Evolutionary conservation across 257 asterid species (phyloP).

Genomic region (Ilex asprella): DNA sequence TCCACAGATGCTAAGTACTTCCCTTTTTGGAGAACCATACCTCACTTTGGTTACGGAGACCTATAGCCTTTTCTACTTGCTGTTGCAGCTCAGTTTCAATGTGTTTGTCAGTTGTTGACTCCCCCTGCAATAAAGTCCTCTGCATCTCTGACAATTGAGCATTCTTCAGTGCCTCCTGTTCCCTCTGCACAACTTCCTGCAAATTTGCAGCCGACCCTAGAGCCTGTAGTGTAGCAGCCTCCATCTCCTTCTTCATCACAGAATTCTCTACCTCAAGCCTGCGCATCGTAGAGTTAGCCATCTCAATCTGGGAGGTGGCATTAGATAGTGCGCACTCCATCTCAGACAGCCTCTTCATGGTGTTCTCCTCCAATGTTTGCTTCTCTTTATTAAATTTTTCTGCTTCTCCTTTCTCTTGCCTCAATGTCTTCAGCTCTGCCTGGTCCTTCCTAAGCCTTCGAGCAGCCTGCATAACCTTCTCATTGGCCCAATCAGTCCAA

Average conservation of each 20-base stretch:
- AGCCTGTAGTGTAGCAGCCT: slow-evolving; percentile 34
- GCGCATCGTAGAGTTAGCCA: slow-evolving; percentile 26
- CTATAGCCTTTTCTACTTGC: slow-evolving; percentile 37
- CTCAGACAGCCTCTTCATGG: slow-evolving; percentile 50
- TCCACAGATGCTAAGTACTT: not conserved
- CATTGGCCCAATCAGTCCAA: slow-evolving; percentile 68
- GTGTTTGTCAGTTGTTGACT: slow-evolving; percentile 27
- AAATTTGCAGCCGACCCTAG: slow-evolving; percentile 19
- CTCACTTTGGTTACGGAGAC: slow-evolving; percentile 47
- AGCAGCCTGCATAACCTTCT: slow-evolving; percentile 74
- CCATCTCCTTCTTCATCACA: slow-evolving; percentile 32
- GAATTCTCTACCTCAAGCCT: slow-evolving; percentile 44
- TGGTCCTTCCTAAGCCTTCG: slow-evolving; percentile 51
- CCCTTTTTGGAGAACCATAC: slow-evolving; percentile 26
- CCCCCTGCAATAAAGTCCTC: slow-evolving; percentile 37
- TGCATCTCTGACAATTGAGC: slow-evolving; percentile 33
- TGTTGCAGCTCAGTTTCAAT: slow-evolving; percentile 16
- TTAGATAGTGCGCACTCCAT: slow-evolving; percentile 55
- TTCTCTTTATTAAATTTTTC: slow-evolving; percentile 50
- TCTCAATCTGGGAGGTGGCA: slow-evolving; percentile 37
- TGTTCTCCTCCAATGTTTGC: slow-evolving; percentile 52
- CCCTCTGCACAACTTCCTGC: slow-evolving; percentile 40
- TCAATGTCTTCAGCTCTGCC: slow-evolving; percentile 59
- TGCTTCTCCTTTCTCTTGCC: slow-evolving; percentile 56
- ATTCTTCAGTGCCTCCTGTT: slow-evolving; percentile 49